Percentiles rank a stretch among this genome's conserved stretches.
These are phyloP conservation scores for Diatrype stigma DNA, from an alignment of 2,329 filamentous ascomycete species.

Conservation along the genomic window DNA sequence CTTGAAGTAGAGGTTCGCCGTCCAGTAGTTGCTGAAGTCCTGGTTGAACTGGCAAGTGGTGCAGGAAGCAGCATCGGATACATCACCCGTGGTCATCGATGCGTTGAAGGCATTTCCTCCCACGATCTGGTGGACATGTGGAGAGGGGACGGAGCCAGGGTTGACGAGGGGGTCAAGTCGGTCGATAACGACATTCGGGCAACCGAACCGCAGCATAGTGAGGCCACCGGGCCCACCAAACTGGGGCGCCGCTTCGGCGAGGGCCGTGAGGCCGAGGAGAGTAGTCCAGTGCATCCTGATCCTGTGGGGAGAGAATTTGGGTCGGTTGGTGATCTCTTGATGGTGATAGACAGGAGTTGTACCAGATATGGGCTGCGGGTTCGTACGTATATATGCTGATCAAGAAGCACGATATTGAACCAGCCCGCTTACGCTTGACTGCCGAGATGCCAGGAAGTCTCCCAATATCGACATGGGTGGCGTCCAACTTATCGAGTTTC, in stretches of 20 bases:
- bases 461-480: conserved; percentile 14
- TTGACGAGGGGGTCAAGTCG: conserved; percentile 32
- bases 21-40: conserved; percentile 30
- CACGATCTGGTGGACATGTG: conserved; percentile 54
- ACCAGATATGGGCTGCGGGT: conserved; percentile 1
- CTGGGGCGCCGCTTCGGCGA: conserved; percentile 25
- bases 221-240: conserved; percentile 17
- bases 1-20: conserved; percentile 29
- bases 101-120: conserved; percentile 45
- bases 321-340: conserved; percentile 1
- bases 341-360: conserved; percentile 4
- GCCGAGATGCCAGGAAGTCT: conserved; percentile 5
- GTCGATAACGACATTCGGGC: conserved; percentile 48
- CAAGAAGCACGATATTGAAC: neutral
- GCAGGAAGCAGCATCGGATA: conserved; percentile 33
- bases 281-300: conserved; percentile 29
- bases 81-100: conserved; percentile 34
- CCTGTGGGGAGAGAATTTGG: conserved; percentile 12
- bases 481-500: conserved; percentile 13
- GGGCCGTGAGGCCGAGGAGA: conserved; percentile 25
- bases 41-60: conserved; percentile 35
- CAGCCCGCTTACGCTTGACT: conserved; percentile 10
- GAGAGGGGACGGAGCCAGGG: conserved; percentile 43
- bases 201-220: conserved; percentile 33
- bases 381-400: conserved; percentile 13